These are phyloP conservation scores for Saitozyma podzolica DNA, from an alignment of 768 basidiomycete species.

Conservation along the genomic window DNA sequence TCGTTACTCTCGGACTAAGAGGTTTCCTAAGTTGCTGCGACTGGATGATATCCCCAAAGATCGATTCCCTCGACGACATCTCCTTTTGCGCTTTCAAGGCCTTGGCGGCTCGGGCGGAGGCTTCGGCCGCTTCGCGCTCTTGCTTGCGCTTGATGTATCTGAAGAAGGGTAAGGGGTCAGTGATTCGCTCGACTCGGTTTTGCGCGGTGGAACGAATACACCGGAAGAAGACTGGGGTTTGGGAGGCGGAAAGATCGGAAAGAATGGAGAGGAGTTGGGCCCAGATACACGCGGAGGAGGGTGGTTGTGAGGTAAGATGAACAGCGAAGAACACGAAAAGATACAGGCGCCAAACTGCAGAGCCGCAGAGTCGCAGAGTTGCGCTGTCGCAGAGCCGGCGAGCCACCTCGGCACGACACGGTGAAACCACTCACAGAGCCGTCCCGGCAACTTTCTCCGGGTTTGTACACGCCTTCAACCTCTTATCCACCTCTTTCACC, in stretches of 20 bases:
- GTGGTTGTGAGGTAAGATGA: too few relatives aligned
- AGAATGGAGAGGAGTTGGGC: too few relatives aligned
- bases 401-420: too few relatives aligned
- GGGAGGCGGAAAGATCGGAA: too few relatives aligned
- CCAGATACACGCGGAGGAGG: too few relatives aligned
- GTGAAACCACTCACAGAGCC: slow-evolving; percentile 46
- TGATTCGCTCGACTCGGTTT: too few relatives aligned
- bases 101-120: slow-evolving; percentile 41
- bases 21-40: slow-evolving; percentile 14
- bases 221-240: too few relatives aligned
- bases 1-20: slow-evolving; percentile 24
- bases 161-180: not conserved
- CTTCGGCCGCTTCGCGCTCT: slow-evolving; percentile 43
- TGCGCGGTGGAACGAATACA: too few relatives aligned
- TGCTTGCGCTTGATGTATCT: slow-evolving; percentile 53
- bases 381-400: too few relatives aligned
- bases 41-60: slow-evolving; percentile 39
- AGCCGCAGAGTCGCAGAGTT: too few relatives aligned
- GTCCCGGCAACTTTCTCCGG: slow-evolving; percentile 94
- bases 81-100: slow-evolving; percentile 26
- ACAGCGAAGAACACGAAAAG: too few relatives aligned
- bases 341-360: too few relatives aligned
- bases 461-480: slow-evolving; percentile 85
- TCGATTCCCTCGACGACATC: slow-evolving; percentile 30
- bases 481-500: slow-evolving; percentile 84